Conservation (phyloP, 2,329 filamentous ascomycete genomes). For the Ploettnerulaceae sp. region DNA sequence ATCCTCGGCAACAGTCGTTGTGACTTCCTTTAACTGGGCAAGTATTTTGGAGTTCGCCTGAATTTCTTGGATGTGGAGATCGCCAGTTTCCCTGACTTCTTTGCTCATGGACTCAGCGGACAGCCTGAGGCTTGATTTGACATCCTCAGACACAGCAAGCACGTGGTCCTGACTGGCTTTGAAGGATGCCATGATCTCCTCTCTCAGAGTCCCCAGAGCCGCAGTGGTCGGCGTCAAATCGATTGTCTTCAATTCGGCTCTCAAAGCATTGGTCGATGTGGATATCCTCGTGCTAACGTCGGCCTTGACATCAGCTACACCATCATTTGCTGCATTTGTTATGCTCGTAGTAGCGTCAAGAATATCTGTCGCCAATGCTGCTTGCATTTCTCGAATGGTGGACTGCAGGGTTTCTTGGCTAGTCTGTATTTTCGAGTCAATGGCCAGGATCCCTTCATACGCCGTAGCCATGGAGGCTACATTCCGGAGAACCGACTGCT, state of each 20-base stretch:
- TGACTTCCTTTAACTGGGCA: too few species aligned
- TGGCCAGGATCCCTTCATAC: constrained; percentile 10
- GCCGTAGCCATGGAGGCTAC: constrained; percentile 9
- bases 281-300: constrained; percentile 13
- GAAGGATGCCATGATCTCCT: constrained; percentile 11
- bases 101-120: not conserved
- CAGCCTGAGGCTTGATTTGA: constrained; percentile 8
- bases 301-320: constrained; percentile 11
- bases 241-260: constrained; percentile 14
- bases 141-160: not conserved
- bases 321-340: constrained; percentile 9
- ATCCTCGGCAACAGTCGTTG: constrained; percentile 3
- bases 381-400: constrained; percentile 12
- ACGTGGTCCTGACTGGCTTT: constrained; percentile 4
- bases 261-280: constrained; percentile 11
- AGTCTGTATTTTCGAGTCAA: constrained; percentile 13
- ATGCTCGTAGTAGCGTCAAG: constrained; percentile 7
- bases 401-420: constrained; percentile 13
- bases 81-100: not conserved
- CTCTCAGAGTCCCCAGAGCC: constrained; percentile 13
- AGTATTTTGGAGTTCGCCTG: too few species aligned
- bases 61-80: not conserved
- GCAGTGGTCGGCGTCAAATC: constrained; percentile 9
- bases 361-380: constrained; percentile 9
- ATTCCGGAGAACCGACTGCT: constrained; percentile 6